phyloP scores from a whole-genome alignment of 1,139 yeast genomes.

The Entelexis sorbosivorans region DNA sequence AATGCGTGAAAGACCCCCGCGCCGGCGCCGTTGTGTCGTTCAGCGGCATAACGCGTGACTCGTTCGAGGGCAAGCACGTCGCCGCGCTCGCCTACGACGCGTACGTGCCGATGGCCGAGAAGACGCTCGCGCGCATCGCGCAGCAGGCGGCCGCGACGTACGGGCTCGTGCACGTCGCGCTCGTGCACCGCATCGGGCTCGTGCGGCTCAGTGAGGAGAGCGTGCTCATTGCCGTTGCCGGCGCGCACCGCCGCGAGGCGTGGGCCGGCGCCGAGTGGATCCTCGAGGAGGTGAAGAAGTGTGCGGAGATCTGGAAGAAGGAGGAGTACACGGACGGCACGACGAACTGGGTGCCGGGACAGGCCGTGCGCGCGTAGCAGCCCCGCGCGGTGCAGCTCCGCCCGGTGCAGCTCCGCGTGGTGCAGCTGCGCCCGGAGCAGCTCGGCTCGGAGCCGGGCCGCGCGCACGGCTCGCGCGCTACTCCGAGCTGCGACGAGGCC shows the following conservation, averaged over 20 bases:
- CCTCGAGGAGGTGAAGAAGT: conserved; percentile 36
- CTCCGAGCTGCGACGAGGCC: too few relatives aligned
- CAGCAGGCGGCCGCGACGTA: conserved; percentile 27
- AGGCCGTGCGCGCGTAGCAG: not conserved
- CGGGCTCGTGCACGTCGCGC: conserved; percentile 31
- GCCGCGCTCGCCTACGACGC: conserved; percentile 36
- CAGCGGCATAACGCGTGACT: conserved; percentile 41
- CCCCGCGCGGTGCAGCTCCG: too few relatives aligned
- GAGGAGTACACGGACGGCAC: conserved; percentile 36
- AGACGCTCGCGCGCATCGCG: conserved; percentile 32
- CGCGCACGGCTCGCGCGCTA: too few relatives aligned
- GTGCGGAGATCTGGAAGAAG: conserved; percentile 41
- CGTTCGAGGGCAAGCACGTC: conserved; percentile 35
- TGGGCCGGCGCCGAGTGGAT: conserved; percentile 39
- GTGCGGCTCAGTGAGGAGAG: conserved; percentile 42
- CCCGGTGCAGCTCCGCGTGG: too few relatives aligned
- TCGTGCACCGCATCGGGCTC: conserved; percentile 37
- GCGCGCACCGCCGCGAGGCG: conserved; percentile 40
- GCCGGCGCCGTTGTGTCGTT: conserved; percentile 42
- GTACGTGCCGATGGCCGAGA: conserved; percentile 34
- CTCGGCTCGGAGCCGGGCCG: too few relatives aligned
- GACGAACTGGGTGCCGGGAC: conserved; percentile 27
- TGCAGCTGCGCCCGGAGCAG: too few relatives aligned
- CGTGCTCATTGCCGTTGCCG: conserved; percentile 36
- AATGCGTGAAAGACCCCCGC: conserved; percentile 27